phyloP scores from a whole-genome alignment of 176 grass and related monocot species.

The Aegilops speltoides region DNA sequence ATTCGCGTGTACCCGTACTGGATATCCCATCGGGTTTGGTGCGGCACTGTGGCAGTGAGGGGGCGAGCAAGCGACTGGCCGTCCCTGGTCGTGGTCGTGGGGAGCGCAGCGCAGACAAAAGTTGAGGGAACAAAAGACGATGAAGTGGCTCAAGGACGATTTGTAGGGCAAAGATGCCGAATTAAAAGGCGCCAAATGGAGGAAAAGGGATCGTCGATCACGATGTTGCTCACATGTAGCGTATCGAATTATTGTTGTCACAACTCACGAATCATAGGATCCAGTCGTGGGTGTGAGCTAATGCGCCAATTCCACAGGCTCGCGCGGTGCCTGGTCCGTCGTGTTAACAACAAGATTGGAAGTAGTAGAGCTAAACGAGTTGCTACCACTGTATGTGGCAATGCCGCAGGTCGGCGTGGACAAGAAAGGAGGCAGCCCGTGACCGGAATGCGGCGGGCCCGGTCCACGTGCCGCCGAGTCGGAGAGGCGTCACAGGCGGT shows the following conservation, averaged over 20 bases:
- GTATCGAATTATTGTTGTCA: background rate
- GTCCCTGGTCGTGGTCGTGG: background rate
- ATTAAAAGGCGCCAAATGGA: background rate
- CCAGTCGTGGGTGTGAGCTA: background rate
- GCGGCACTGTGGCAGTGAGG: background rate
- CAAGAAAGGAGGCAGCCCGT: background rate
- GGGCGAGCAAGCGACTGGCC: background rate
- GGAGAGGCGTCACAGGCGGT: slow-evolving; percentile 43
- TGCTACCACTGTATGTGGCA: background rate
- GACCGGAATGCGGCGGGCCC: slow-evolving; percentile 11
- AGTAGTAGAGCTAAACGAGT: background rate
- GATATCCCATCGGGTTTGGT: slow-evolving; percentile 35
- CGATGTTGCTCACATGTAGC: slow-evolving; percentile 19
- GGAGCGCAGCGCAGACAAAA: background rate
- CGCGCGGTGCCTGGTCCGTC: background rate
- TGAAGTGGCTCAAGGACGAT: slow-evolving; percentile 25
- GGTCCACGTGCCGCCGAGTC: slow-evolving; percentile 62
- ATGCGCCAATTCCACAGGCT: background rate
- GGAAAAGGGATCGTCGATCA: background rate
- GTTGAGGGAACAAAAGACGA: background rate
- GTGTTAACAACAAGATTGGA: background rate
- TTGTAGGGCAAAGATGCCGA: background rate
- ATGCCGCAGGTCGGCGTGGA: background rate
- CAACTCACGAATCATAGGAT: background rate
- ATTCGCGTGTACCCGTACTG: background rate